Evolutionary conservation across 192 early-diverging fungal species (phyloP), one percentile per base, ranked within the genome.

Genomic region (Geranomyces michiganensis): DNA sequence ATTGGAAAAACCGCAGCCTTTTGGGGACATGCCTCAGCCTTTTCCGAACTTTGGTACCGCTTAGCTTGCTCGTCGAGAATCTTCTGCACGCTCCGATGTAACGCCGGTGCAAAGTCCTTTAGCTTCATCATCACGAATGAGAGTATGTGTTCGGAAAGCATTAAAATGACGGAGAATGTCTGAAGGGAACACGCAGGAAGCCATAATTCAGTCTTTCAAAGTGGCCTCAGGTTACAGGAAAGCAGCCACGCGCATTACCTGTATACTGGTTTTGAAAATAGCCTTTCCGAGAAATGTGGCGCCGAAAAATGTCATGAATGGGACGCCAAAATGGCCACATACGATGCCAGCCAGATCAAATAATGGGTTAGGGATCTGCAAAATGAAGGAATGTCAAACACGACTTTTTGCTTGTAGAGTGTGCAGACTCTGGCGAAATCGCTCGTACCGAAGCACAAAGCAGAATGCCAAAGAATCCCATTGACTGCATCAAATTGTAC

Each of bases 311-410:
- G 95, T 98, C 72, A 85, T 82, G 76, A 98, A 96, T 19, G 94
- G 93, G 0, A 98, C 87, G 46, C 88, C 74, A 71, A 95, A 96
- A 72, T 94, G 91, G 0, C 96, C 96, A 72, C 95, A 96, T 6
- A 94, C 89, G 47, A 98, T 96, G 22, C 96, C 96, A 41, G 96
- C 96, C 41, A 98, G 84, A 69, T 98, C 96, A 79, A 98, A 98
- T 47, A 98, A 79, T 15, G 95, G 95, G 64, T 98, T 98, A n/a
- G 96, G 96, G 65, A 97, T 92, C 80, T 91, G 74, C 13, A 31
- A 31, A 67, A 9, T 30, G 58, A 32, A 29, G 17, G 4, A 3
- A 33, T 31, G 58, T 32, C 7, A 32, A 29, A 5, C 7, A 30
- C 29, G 36, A 3, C 36, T 41, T 41, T 3, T 41, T 3, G 5